A percentile compares a stretch with the other conserved stretches of the same genome.
phyloP scores from a whole-genome alignment of 2,329 filamentous ascomycete genomes.

The Cercospora sojina region DNA sequence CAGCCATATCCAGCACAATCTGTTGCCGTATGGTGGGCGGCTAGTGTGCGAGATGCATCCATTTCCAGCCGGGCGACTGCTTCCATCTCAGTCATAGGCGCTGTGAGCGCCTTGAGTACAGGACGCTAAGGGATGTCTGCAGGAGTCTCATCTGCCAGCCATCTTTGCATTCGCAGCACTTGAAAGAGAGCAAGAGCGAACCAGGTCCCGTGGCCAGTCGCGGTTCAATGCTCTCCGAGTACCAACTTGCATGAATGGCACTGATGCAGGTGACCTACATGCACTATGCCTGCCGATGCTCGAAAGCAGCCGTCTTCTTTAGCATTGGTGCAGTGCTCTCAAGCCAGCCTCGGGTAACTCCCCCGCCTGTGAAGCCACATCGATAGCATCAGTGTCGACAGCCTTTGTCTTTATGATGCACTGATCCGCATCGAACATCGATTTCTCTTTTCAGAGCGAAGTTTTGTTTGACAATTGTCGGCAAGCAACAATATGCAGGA shows the following conservation, averaged over 20 bases:
- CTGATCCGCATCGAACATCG: background rate
- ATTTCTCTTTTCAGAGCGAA: background rate
- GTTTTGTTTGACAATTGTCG: background rate
- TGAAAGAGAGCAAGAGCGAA: background rate
- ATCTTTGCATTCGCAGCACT: background rate
- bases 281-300: background rate
- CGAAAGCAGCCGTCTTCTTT: background rate
- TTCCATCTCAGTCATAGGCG: background rate
- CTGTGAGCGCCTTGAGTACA: background rate
- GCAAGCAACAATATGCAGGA: background rate
- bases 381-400: background rate
- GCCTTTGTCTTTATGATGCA: background rate
- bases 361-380: too few species aligned
- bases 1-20: background rate
- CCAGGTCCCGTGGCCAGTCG: background rate
- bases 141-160: constrained; percentile 3
- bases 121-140: constrained; percentile 3
- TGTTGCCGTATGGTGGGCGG: background rate
- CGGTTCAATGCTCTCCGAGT: background rate
- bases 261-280: background rate
- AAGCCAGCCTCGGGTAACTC: background rate
- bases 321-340: background rate
- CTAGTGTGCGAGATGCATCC: background rate
- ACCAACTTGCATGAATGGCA: background rate
- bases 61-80: background rate